Conservation (phyloP, 2,329 filamentous ascomycete species). For the Colletotrichum theobromicola region DNA sequence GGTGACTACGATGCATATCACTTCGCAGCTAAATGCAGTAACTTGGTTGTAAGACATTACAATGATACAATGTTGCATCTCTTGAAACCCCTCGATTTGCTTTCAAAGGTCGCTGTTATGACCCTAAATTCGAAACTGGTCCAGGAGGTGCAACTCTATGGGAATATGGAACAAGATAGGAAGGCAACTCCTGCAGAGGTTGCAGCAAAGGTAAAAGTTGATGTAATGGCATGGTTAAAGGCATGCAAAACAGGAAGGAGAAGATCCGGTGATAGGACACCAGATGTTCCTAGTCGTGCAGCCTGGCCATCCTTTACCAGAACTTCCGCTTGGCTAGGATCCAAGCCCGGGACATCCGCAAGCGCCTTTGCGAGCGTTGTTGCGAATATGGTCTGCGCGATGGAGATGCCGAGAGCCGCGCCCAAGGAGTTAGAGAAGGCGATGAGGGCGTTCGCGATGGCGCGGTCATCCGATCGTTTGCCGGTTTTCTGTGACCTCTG, state of each 20-base stretch:
- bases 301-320: background rate
- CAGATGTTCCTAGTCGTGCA: background rate
- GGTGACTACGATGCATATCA: too few relatives aligned
- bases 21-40: too few relatives aligned
- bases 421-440: background rate
- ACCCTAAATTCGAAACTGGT: too few relatives aligned
- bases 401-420: background rate
- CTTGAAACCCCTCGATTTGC: too few relatives aligned
- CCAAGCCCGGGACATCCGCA: background rate
- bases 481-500: background rate
- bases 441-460: background rate
- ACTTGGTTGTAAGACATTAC: too few relatives aligned
- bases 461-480: background rate
- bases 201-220: background rate
- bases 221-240: background rate
- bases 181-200: conserved; percentile 19
- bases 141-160: background rate
- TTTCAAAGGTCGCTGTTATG: too few relatives aligned
- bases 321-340: background rate
- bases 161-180: background rate
- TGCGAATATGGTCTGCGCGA: background rate
- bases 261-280: background rate
- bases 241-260: background rate
- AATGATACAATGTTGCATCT: too few relatives aligned
- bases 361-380: background rate